These are phyloP conservation scores for Zhuliangozyma blackwelliae DNA, from an alignment of 1,139 yeast species.

Conservation along the genomic window DNA sequence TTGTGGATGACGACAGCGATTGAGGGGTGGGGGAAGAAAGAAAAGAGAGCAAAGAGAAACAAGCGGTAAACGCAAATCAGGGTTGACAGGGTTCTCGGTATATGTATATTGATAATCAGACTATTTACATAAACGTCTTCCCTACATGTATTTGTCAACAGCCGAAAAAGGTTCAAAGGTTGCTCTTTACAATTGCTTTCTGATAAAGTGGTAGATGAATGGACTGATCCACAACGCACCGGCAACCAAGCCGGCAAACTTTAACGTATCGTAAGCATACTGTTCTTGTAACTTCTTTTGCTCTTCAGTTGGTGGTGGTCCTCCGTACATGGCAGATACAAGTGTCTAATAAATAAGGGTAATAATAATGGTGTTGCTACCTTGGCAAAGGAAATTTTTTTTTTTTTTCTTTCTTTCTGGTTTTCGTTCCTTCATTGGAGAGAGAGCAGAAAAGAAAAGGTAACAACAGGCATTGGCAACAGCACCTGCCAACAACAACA, in stretches of 20 bases:
- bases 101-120: too few species aligned
- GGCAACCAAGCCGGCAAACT: constrained; percentile 66
- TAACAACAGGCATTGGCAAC: not conserved
- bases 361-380: not conserved
- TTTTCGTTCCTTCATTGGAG: not conserved
- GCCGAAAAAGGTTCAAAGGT: too few species aligned
- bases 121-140: too few species aligned
- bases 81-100: too few species aligned
- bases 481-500: not conserved
- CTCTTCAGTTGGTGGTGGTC: constrained; percentile 72
- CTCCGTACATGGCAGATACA: constrained; percentile 63
- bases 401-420: not conserved
- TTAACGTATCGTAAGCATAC: constrained; percentile 62
- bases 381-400: constrained; percentile 2
- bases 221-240: constrained; percentile 79
- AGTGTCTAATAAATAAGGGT: not conserved
- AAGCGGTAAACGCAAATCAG: too few species aligned
- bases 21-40: constrained; percentile 3
- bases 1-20: constrained; percentile 26
- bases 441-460: not conserved
- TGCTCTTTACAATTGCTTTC: constrained; percentile 45
- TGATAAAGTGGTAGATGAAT: constrained; percentile 56
- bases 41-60: too few species aligned
- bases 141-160: too few species aligned
- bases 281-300: constrained; percentile 72